These are phyloP conservation scores for Chamaenerion angustifolium DNA, from an alignment of 345 rosid species.

Conservation along the genomic window DNA sequence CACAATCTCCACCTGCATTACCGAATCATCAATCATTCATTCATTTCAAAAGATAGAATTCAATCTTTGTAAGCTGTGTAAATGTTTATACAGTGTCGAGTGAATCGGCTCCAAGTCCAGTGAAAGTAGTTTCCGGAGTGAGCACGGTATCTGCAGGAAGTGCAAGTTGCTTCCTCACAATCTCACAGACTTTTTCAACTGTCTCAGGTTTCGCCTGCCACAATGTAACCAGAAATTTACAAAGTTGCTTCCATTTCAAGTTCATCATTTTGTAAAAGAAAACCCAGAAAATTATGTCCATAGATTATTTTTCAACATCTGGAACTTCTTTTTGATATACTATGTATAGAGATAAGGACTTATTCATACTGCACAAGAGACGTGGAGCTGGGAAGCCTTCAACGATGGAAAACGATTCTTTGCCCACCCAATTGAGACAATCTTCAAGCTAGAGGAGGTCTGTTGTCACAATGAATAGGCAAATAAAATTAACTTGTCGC, in stretches of 20 bases:
- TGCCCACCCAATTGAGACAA: constrained; percentile 16
- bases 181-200: constrained; percentile 58
- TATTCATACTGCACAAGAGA: constrained; percentile 15
- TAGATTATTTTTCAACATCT: too few species aligned
- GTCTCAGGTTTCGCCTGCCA: constrained; percentile 79
- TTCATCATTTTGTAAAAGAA: not conserved
- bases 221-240: not conserved
- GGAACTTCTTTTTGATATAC: too few species aligned
- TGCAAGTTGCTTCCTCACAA: constrained; percentile 77
- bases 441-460: constrained; percentile 16
- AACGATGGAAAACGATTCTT: constrained; percentile 16
- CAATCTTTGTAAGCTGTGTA: not conserved
- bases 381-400: constrained; percentile 11
- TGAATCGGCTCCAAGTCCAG: constrained; percentile 78
- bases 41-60: not conserved
- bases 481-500: not conserved
- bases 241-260: not conserved
- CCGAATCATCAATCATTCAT: too few species aligned
- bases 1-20: constrained; percentile 72
- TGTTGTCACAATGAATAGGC: constrained; percentile 7
- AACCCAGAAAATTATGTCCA: not conserved
- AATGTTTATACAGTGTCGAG: constrained; percentile 60
- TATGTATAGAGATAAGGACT: not conserved
- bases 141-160: constrained; percentile 37
- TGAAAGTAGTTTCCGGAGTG: constrained; percentile 54